Conservation (phyloP, 2,329 filamentous ascomycete species). For the Arthrobotrys megalospora region DNA sequence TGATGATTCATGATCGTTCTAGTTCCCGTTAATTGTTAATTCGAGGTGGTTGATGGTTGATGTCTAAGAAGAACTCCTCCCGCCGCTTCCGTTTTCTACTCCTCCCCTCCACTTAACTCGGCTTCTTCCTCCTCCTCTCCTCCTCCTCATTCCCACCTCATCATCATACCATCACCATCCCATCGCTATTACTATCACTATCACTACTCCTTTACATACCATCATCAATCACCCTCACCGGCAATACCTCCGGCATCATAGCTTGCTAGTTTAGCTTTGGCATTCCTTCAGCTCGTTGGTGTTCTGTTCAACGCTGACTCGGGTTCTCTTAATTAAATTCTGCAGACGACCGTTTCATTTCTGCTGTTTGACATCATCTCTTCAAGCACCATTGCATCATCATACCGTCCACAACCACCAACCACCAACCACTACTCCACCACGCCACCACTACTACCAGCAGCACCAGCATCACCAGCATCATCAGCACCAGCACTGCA, state of each 20-base stretch:
- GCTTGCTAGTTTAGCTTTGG: background rate
- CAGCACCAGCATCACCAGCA: background rate
- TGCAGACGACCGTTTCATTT: constrained; percentile 33
- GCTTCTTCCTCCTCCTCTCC: background rate
- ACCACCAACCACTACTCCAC: background rate
- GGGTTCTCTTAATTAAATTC: constrained; percentile 19
- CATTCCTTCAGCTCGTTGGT: background rate
- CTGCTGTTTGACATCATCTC: constrained; percentile 60
- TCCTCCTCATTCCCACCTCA: constrained; percentile 15
- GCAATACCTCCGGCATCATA: background rate
- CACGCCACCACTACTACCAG: background rate
- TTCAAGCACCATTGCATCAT: constrained; percentile 58
- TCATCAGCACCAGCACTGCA: background rate
- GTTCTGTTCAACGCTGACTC: constrained; percentile 1
- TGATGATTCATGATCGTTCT: background rate
- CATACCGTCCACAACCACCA: constrained; percentile 27
- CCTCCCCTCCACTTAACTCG: background rate
- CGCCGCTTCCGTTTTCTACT: constrained; percentile 8
- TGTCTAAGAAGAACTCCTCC: constrained; percentile 20
- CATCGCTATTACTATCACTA: background rate
- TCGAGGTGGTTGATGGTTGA: background rate
- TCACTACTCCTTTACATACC: background rate
- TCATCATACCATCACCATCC: constrained; percentile 6
- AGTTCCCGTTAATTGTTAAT: background rate
- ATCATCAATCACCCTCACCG: background rate